Evolutionary conservation across 2,329 filamentous ascomycete species (phyloP).

Genomic region (Penicillium oxalicum): DNA sequence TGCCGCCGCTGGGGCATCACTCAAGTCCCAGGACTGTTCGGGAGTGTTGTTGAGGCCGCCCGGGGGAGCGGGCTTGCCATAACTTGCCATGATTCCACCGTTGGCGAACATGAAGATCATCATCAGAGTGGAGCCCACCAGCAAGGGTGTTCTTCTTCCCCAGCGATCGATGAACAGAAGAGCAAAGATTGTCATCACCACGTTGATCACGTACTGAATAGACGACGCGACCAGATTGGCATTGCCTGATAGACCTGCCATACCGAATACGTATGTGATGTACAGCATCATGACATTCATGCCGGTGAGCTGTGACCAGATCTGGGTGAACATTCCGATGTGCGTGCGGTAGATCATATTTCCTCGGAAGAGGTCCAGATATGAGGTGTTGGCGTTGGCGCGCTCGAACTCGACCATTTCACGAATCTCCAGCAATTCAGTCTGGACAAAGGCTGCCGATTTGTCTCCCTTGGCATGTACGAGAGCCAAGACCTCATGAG

Average conservation of each 20-base stretch:
- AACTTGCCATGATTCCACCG: constrained; percentile 36
- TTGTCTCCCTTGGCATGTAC: constrained; percentile 62
- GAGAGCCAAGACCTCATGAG: constrained; percentile 45
- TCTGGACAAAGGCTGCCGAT: constrained; percentile 58
- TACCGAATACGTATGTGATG: constrained; percentile 59
- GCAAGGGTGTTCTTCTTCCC: constrained; percentile 64
- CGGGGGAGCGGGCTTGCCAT: constrained; percentile 36
- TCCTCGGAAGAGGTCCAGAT: constrained; percentile 65
- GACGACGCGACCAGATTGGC: constrained; percentile 60
- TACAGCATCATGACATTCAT: constrained; percentile 75
- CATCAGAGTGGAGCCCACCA: constrained; percentile 62
- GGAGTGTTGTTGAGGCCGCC: constrained; percentile 32
- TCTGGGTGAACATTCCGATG: constrained; percentile 66
- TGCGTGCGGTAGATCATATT: constrained; percentile 67
- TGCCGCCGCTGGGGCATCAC: constrained; percentile 47
- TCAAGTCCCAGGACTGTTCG: constrained; percentile 36
- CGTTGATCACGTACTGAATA: constrained; percentile 74
- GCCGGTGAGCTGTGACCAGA: constrained; percentile 69
- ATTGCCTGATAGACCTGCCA: constrained; percentile 59
- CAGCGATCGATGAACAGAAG: constrained; percentile 70
- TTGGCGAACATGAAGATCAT: constrained; percentile 39
- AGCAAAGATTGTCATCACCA: constrained; percentile 69
- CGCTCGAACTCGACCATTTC: constrained; percentile 68
- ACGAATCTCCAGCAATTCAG: constrained; percentile 67
- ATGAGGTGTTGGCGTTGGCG: constrained; percentile 62